Conservation (phyloP, 1,284 basidiomycete species). For the Spongispora temasekensis region DNA sequence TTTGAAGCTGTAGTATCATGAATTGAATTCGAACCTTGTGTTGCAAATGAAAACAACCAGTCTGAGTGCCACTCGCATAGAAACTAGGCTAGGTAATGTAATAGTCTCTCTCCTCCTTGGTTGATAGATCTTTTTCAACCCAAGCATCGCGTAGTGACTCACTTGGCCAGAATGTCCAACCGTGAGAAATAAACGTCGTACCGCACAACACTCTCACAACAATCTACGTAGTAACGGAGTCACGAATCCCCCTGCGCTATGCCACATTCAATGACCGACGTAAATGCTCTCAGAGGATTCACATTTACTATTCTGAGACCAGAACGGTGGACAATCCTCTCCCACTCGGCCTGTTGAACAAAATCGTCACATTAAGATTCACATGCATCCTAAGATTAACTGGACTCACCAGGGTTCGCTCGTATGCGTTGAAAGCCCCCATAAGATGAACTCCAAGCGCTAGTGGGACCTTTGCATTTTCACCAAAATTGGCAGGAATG, state of each 20-base stretch:
- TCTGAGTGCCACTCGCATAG: too few relatives aligned
- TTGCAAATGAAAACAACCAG: too few relatives aligned
- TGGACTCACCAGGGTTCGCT: not conserved
- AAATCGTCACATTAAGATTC: not conserved
- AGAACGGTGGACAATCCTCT: not conserved
- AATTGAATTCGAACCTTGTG: too few relatives aligned
- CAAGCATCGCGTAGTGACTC: too few relatives aligned
- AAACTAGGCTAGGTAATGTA: too few relatives aligned
- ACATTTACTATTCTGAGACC: not conserved
- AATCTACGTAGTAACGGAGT: too few relatives aligned
- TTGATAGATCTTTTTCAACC: too few relatives aligned
- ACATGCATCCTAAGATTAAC: not conserved
- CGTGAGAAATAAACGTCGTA: too few relatives aligned
- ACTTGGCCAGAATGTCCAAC: too few relatives aligned
- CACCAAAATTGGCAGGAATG: conserved; percentile 7
- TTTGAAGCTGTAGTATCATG: too few relatives aligned
- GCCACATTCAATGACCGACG: conserved; percentile 7
- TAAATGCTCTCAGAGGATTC: conserved; percentile 1
- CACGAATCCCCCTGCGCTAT: not conserved
- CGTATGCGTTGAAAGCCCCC: conserved; percentile 8
- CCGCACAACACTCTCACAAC: not conserved
- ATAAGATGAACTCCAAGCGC: conserved; percentile 11
- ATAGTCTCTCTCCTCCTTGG: too few relatives aligned
- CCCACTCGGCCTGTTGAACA: not conserved
- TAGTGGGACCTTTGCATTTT: conserved; percentile 7